These are phyloP conservation scores for Ceratocystis lukuohia DNA, from an alignment of 2,329 filamentous ascomycete species.

Conservation along the genomic window DNA sequence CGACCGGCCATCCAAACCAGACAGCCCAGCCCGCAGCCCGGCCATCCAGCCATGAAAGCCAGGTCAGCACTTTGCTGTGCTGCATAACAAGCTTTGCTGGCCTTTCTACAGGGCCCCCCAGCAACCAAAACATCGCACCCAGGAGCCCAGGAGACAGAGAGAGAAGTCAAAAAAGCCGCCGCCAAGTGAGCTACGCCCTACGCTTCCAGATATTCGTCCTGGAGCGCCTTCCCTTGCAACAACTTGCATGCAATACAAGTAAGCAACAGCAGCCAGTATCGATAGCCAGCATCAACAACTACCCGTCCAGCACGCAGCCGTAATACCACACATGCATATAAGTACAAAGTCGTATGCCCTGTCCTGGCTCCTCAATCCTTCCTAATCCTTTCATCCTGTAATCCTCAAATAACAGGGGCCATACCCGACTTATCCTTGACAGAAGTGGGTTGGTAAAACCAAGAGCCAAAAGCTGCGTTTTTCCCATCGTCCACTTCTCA, in stretches of 20 bases:
- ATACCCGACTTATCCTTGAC: not conserved
- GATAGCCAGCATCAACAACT: not conserved
- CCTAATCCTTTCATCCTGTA: not conserved
- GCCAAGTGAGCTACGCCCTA: not conserved
- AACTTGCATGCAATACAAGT: too few relatives aligned
- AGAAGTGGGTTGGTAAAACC: not conserved
- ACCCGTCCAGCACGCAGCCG: not conserved
- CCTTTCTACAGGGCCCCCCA: not conserved
- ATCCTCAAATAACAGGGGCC: not conserved
- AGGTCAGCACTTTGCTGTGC: slow-evolving; percentile 4
- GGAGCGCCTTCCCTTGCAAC: too few relatives aligned
- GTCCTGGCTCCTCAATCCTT: not conserved
- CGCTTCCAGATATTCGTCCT: too few relatives aligned
- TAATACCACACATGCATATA: not conserved
- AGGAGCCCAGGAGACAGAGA: not conserved
- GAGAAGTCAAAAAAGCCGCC: not conserved
- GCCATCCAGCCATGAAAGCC: not conserved
- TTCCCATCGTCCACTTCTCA: not conserved
- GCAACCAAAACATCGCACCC: not conserved
- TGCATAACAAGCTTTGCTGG: not conserved
- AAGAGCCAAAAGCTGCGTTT: not conserved
- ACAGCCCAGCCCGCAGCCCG: too few relatives aligned
- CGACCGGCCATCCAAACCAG: not conserved
- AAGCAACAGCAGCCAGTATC: not conserved
- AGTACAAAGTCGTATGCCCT: not conserved